phyloP scores from a whole-genome alignment of 768 basidiomycete genomes.

The Lentinula guzmanii region DNA sequence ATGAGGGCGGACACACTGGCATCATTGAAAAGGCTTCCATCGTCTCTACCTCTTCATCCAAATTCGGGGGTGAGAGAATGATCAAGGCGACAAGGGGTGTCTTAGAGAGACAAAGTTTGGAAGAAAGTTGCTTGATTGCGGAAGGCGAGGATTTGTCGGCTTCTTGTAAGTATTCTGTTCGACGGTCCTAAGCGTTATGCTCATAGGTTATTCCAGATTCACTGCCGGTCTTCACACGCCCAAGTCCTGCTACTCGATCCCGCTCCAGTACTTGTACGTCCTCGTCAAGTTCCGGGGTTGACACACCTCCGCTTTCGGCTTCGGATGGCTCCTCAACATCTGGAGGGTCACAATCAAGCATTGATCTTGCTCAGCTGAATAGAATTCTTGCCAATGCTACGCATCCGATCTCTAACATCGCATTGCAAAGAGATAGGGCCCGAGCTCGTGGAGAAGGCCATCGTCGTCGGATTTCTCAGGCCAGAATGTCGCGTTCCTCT shows the following conservation, averaged over 20 bases:
- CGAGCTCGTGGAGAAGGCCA: slow-evolving; percentile 62
- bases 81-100: slow-evolving; percentile 57
- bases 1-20: slow-evolving; percentile 17
- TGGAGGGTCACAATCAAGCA: slow-evolving; percentile 72
- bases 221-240: slow-evolving; percentile 58
- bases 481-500: slow-evolving; percentile 57
- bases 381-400: slow-evolving; percentile 48
- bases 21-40: slow-evolving; percentile 64
- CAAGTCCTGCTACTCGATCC: slow-evolving; percentile 41
- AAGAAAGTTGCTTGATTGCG: slow-evolving; percentile 58
- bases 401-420: slow-evolving; percentile 42
- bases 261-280: slow-evolving; percentile 67
- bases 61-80: slow-evolving; percentile 68
- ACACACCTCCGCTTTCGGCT: slow-evolving; percentile 65
- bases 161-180: slow-evolving; percentile 38
- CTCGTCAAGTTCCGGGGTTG: slow-evolving; percentile 56
- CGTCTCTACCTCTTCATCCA: slow-evolving; percentile 53
- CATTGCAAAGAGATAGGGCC: slow-evolving; percentile 33
- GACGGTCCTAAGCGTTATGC: not conserved
- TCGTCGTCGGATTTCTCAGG: slow-evolving; percentile 62
- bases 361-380: slow-evolving; percentile 63
- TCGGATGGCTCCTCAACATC: slow-evolving; percentile 67
- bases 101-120: slow-evolving; percentile 59
- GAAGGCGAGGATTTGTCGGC: slow-evolving; percentile 57
- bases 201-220: slow-evolving; percentile 20